phyloP scores from a whole-genome alignment of 768 basidiomycete genomes.

The Phanerochaete sordida region DNA sequence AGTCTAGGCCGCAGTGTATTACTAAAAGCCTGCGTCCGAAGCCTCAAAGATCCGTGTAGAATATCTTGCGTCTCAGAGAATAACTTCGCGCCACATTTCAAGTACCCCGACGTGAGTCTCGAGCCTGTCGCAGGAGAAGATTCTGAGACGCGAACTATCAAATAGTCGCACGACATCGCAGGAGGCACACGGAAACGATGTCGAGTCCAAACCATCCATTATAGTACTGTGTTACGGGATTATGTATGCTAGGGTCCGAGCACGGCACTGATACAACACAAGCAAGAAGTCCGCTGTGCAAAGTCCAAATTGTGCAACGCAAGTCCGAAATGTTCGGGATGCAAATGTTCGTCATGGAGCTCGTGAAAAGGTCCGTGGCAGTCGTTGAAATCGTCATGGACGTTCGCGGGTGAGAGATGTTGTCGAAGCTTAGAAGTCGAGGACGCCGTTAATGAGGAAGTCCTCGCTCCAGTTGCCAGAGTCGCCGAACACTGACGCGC shows the following conservation, averaged over 20 bases:
- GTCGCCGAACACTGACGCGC: conserved; percentile 48
- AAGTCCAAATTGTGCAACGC: no score
- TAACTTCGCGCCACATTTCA: no score
- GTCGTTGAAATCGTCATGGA: not conserved
- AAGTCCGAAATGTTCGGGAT: not conserved
- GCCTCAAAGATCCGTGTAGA: no score
- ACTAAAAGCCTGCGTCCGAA: no score
- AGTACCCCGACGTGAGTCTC: no score
- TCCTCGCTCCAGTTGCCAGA: conserved; percentile 40
- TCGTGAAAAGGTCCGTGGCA: not conserved
- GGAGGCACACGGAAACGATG: no score
- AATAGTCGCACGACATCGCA: no score
- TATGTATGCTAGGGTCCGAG: not conserved
- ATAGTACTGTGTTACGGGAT: not conserved
- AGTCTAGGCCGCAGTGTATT: no score
- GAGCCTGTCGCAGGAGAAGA: no score
- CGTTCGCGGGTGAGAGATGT: not conserved
- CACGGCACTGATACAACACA: not conserved
- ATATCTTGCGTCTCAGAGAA: no score
- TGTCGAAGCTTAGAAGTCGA: not conserved
- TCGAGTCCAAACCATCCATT: not conserved
- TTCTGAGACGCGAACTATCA: no score
- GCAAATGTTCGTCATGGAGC: not conserved
- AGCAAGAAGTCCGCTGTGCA: not conserved
- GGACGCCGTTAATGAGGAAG: conserved; percentile 30